Evolutionary conservation across 305 asterid genomes (phyloP), one percentile per base, ranked within the genome.

Genomic region (Solanum chacoense): DNA sequence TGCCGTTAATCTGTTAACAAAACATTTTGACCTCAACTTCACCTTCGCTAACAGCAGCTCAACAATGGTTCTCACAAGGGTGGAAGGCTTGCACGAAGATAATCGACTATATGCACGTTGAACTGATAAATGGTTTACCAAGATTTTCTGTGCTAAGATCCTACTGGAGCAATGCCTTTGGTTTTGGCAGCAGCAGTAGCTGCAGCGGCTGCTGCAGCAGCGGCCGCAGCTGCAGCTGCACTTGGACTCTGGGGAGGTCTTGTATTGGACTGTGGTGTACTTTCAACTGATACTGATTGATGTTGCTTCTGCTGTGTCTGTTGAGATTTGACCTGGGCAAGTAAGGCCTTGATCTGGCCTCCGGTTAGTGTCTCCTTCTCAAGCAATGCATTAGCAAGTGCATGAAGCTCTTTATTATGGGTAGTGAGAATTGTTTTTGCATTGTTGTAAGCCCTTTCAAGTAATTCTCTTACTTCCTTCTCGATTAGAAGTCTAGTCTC

Each of bases 361-460:
- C 99, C 99, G 0, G 99, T 89, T 8, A 96, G 95, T 2, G 98
- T 97, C 92, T 97, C 98, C 1, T 95, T 91, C 92, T 96, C 98
- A 7, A 96, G 98, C 91, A 97, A 90, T 31, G 99, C 97, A 69
- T 93, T 93, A 9, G 98, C 99, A 7, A 97, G 98, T n/a, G 98
- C 97, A 37, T 97, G 98, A 26, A 92, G 98, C 92, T 97, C 99
- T 89, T 94, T 94, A 84, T 88, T 91, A 85, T 92, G 95, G 20
- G 94, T 93, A 24, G 95, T 91, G 29, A 97, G 95, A 75, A 97
- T 96, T 18, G 78, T 76, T 83, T 94, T 96, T 0, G 98, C 99
- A 5, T 97, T 97, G 91, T 93, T 93, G 86, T 97, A 96, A 13
- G 99, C 99, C 89, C 89, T 89, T 26, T 93, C 99, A 14, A 97